These are phyloP conservation scores for Aspergillus felis DNA, from an alignment of 2,329 filamentous ascomycete species.

Conservation along the genomic window DNA sequence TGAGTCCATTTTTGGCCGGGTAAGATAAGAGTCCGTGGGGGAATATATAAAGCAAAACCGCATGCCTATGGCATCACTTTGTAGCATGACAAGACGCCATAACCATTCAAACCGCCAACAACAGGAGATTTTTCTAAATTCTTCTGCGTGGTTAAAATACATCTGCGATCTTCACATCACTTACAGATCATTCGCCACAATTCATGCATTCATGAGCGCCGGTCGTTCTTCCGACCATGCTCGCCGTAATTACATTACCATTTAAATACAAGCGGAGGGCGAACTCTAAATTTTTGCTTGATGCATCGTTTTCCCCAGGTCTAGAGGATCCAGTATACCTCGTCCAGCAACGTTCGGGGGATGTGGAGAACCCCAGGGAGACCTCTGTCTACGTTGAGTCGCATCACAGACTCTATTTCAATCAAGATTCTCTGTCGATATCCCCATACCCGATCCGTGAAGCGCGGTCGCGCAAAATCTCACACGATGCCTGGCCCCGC, in stretches of 20 bases:
- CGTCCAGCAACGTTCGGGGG: slow-evolving; percentile 14
- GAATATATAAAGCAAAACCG: neutral
- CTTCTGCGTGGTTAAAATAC: too few species aligned
- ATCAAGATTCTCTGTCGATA: slow-evolving; percentile 9
- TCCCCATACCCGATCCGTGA: slow-evolving; percentile 6
- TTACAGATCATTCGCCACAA: neutral
- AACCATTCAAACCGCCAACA: neutral
- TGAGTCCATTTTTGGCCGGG: neutral
- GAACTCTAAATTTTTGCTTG: neutral
- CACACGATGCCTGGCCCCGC: slow-evolving; percentile 22
- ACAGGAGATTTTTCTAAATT: neutral
- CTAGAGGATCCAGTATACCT: neutral
- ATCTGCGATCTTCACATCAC: neutral
- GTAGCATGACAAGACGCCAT: neutral
- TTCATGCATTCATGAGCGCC: neutral
- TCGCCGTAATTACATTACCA: neutral
- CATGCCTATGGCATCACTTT: neutral
- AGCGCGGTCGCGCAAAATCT: slow-evolving; percentile 11
- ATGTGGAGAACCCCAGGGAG: slow-evolving; percentile 29
- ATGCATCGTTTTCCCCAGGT: neutral
- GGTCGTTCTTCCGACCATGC: neutral
- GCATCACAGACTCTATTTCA: slow-evolving; percentile 6
- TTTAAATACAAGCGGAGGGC: neutral
- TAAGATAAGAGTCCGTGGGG: neutral
- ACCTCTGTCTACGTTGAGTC: slow-evolving; percentile 11